Conservation (phyloP, 2,329 filamentous ascomycete genomes). For the Neonectria punicea region DNA sequence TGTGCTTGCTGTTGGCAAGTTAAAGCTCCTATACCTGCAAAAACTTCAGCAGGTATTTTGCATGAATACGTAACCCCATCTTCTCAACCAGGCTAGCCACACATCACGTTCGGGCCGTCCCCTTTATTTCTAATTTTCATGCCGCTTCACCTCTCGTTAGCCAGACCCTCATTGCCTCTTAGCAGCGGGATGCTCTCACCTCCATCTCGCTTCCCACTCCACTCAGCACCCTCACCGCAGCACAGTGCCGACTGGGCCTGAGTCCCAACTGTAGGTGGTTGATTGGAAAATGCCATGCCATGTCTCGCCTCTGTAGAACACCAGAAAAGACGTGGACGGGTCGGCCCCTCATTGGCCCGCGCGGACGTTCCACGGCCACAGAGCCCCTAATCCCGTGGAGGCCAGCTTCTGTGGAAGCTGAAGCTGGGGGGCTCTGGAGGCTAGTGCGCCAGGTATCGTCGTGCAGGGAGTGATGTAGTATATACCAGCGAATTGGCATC, state of each 20-base stretch:
- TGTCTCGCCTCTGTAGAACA: slow-evolving; percentile 35
- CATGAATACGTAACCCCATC: slow-evolving; percentile 9
- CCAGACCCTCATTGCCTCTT: background rate
- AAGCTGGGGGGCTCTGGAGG: slow-evolving; percentile 3
- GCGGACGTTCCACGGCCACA: slow-evolving; percentile 27
- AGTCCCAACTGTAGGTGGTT: slow-evolving; percentile 18
- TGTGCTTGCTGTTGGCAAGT: background rate
- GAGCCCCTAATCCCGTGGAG: slow-evolving; percentile 42
- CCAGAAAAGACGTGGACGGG: slow-evolving; percentile 39
- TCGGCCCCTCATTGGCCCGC: slow-evolving; percentile 43
- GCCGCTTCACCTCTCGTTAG: slow-evolving; percentile 5
- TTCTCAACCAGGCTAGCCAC: slow-evolving; percentile 16
- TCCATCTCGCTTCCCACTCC: slow-evolving; percentile 6
- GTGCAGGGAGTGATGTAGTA: slow-evolving; percentile 20
- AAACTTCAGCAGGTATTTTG: background rate
- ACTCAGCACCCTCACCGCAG: slow-evolving; percentile 16
- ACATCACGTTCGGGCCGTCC: slow-evolving; percentile 19
- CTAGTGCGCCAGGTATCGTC: slow-evolving; percentile 30
- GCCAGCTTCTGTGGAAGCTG: slow-evolving; percentile 21
- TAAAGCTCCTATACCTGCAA: background rate
- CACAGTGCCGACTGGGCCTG: slow-evolving; percentile 33
- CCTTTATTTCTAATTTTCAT: slow-evolving; percentile 15
- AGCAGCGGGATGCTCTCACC: slow-evolving; percentile 13
- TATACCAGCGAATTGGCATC: background rate
- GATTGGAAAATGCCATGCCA: slow-evolving; percentile 23